Conservation (phyloP, 768 basidiomycete genomes). For the Phallus indusiatus region DNA sequence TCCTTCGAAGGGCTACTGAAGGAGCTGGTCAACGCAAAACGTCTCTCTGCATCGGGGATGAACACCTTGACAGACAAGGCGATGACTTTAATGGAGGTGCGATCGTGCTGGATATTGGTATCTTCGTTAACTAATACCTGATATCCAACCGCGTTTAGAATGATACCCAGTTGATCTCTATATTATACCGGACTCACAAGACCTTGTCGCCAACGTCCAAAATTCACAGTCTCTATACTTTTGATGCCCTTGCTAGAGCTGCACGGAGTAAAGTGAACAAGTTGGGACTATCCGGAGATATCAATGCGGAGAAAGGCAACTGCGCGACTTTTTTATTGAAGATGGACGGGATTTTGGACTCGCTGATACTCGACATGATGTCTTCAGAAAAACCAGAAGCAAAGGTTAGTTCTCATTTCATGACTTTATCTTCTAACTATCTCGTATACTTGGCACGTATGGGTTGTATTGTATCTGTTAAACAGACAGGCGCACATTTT, state of each 20-base stretch:
- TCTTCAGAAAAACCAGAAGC: conserved; percentile 55
- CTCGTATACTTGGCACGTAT: background rate
- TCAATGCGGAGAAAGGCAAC: conserved; percentile 51
- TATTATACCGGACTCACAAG: conserved; percentile 84
- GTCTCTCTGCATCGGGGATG: conserved; percentile 85
- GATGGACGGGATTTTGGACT: conserved; percentile 84
- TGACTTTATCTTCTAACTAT: background rate
- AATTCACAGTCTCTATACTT: conserved; percentile 82
- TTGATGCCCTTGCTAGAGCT: conserved; percentile 87
- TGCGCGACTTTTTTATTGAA: conserved; percentile 80
- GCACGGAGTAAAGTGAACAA: conserved; percentile 64
- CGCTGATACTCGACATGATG: conserved; percentile 80
- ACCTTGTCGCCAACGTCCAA: conserved; percentile 59
- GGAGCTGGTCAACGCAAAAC: conserved; percentile 73
- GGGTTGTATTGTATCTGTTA: conserved; percentile 6
- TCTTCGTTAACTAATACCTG: background rate
- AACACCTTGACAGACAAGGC: conserved; percentile 64
- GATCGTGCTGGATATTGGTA: conserved; percentile 17
- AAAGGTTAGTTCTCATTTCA: conserved; percentile 62
- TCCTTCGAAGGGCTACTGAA: conserved; percentile 74
- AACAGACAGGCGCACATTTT: background rate
- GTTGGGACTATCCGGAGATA: conserved; percentile 46
- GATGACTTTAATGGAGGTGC: conserved; percentile 67
- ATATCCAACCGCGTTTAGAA: conserved; percentile 34
- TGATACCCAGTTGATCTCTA: conserved; percentile 81